phyloP scores from a whole-genome alignment of 2,329 filamentous ascomycete species.

The Fusarium sp. region DNA sequence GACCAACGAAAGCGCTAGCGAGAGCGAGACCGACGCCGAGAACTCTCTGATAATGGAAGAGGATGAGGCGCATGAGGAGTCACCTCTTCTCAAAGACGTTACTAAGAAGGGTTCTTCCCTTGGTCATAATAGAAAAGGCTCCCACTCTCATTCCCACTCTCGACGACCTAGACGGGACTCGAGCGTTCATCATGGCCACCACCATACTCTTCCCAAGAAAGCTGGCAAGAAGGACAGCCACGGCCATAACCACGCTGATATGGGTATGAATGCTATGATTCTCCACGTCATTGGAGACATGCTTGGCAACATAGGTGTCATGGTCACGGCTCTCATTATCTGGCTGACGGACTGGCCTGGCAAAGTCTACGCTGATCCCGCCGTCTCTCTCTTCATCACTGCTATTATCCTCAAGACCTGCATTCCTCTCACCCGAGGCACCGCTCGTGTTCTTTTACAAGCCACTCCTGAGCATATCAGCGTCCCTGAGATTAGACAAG shows the following conservation, averaged over 20 bases:
- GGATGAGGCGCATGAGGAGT: slow-evolving; percentile 53
- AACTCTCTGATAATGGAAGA: slow-evolving; percentile 54
- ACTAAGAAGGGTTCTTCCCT: slow-evolving; percentile 45
- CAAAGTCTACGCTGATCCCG: slow-evolving; percentile 88
- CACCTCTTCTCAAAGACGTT: slow-evolving; percentile 56
- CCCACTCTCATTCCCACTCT: slow-evolving; percentile 31
- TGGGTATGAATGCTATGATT: slow-evolving; percentile 93
- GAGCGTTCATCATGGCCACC: slow-evolving; percentile 73
- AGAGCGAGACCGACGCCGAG: slow-evolving; percentile 61
- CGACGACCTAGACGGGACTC: slow-evolving; percentile 55
- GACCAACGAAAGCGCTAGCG: slow-evolving; percentile 59
- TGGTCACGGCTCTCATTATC: slow-evolving; percentile 83
- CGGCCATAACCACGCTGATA: slow-evolving; percentile 82
- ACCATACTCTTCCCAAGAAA: slow-evolving; percentile 79
- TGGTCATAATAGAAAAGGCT: slow-evolving; percentile 29
- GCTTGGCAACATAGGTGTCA: slow-evolving; percentile 86
- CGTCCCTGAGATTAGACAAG: slow-evolving; percentile 88
- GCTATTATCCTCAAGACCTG: slow-evolving; percentile 77
- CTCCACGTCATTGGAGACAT: slow-evolving; percentile 83
- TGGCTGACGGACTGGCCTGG: slow-evolving; percentile 86
- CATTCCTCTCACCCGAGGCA: slow-evolving; percentile 80
- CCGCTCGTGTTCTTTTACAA: slow-evolving; percentile 88
- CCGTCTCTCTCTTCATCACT: slow-evolving; percentile 93
- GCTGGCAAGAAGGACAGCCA: slow-evolving; percentile 68
- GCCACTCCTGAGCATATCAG: slow-evolving; percentile 89